Evolutionary conservation across 1,284 basidiomycete species (phyloP).

Genomic region (Lentinus polychrous): DNA sequence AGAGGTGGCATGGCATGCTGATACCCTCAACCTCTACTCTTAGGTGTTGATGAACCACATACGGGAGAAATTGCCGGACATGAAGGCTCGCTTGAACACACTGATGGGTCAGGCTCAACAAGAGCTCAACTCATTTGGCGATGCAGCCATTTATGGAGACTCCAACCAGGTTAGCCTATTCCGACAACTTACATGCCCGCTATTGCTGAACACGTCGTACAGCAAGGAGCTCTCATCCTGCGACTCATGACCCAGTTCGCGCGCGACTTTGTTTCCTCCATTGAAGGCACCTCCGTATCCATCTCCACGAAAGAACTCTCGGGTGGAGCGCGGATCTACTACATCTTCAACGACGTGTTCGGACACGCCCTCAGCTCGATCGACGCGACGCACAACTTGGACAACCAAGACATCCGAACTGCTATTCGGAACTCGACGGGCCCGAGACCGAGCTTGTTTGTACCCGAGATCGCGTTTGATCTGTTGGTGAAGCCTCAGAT

Average conservation of each 20-base stretch:
- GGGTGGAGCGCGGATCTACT: constrained; percentile 96
- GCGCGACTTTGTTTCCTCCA: constrained; percentile 94
- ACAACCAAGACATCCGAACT: constrained; percentile 93
- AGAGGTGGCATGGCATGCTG: background rate
- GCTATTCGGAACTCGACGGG: constrained; percentile 98
- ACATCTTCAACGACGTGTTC: constrained; percentile 99
- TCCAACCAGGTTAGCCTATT: constrained; percentile 68
- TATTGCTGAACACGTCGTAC: constrained; percentile 8
- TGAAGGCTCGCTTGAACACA: constrained; percentile 98
- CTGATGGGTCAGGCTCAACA: constrained; percentile 99
- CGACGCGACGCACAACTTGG: constrained; percentile 87
- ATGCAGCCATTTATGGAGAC: constrained; percentile 89
- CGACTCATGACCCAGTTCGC: constrained; percentile 99
- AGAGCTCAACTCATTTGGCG: constrained; percentile 94
- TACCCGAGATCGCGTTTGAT: constrained; percentile 97
- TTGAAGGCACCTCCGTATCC: constrained; percentile 96
- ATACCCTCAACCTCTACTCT: background rate
- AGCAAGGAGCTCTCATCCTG: constrained; percentile 83
- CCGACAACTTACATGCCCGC: background rate
- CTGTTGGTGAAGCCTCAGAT: constrained; percentile 98
- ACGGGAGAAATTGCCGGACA: constrained; percentile 97
- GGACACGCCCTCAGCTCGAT: constrained; percentile 88
- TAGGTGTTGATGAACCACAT: constrained; percentile 97
- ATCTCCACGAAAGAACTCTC: constrained; percentile 98
- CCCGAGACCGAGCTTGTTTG: constrained; percentile 92